Base-by-base conservation (phyloP, 306 rosid genomes). In the Crataegus laevigata region DNA sequence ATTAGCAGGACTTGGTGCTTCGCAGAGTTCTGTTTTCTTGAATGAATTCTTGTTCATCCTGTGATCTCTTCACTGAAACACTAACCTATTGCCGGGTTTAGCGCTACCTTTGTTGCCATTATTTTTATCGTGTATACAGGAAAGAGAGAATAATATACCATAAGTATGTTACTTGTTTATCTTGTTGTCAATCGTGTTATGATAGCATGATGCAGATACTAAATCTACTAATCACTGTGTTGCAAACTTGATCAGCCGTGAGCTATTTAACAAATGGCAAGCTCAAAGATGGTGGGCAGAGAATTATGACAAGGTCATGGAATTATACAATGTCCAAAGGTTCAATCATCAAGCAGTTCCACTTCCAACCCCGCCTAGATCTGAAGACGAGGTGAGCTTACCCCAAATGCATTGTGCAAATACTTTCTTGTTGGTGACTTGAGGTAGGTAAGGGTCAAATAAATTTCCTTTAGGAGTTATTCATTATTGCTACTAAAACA, bases 231-330 rank as follows among this genome's bases (percentile, higher is more conserved):
- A 84, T 70, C 8, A 47, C 26, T 21, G 14, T 51, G 71, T 79
- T 84, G 55, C 68, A 30, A 57, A 63, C 85, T 62, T 80, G 69
- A 62, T 75, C 86, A 93, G 98, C 73, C 98, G 98, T 18, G 98
- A 93, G 63, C 60, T 89, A 79, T 93, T 93, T 69, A 91, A 93
- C 78, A 93, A 91, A 87, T 93, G 96, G 93, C 96, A 93, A 93
- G 98, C 98, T 78, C 96, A 93, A 74, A 88, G 90, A 75, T 93
- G 98, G 98, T 93, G 98, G 98, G 79, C 90, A 7, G 98, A 93
- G 78, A 93, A 91, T 73, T 93, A 89, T 83, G 98, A 93, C 90
- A 93, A 89, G 87, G 89, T 93, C 77, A 88, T 93, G 97, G 98
- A 93, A 74, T 79, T 93, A 73, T 93, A 93, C 90, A 93, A 93